These are phyloP conservation scores for Lathyrus oleraceus DNA, from an alignment of 306 rosid species.

Conservation along the genomic window DNA sequence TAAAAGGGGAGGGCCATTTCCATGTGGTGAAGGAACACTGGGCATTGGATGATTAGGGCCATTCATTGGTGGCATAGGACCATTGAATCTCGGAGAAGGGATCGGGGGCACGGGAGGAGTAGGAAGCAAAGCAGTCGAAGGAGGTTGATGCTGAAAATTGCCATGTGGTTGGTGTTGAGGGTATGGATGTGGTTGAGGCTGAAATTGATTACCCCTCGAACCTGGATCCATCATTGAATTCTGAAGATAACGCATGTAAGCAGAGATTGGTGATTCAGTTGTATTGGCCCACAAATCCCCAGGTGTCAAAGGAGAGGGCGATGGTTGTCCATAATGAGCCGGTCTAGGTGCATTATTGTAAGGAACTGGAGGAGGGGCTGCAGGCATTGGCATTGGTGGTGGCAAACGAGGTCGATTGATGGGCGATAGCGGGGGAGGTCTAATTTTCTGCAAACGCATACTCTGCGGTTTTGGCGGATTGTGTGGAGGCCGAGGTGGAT, in stretches of 20 bases:
- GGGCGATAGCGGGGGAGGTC: slow-evolving; percentile 89
- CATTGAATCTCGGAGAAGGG: slow-evolving; percentile 59
- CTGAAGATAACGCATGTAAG: slow-evolving; percentile 92
- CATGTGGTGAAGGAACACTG: slow-evolving; percentile 51
- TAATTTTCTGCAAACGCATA: slow-evolving; percentile 75
- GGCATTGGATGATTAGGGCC: slow-evolving; percentile 44
- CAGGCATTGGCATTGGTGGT: slow-evolving; percentile 46
- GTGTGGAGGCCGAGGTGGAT: slow-evolving; percentile 70
- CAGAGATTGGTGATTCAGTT: slow-evolving; percentile 86
- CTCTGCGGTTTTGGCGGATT: slow-evolving; percentile 84
- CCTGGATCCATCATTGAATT: slow-evolving; percentile 67
- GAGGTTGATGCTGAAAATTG: slow-evolving; percentile 41
- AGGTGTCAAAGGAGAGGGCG: slow-evolving; percentile 45
- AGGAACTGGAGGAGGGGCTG: slow-evolving; percentile 55
- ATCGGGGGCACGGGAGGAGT: slow-evolving; percentile 49
- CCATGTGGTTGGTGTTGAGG: slow-evolving; percentile 48
- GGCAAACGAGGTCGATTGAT: slow-evolving; percentile 61
- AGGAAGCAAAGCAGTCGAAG: slow-evolving; percentile 64
- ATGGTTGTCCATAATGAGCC: slow-evolving; percentile 63
- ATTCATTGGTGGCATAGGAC: slow-evolving; percentile 48
- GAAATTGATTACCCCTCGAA: slow-evolving; percentile 50
- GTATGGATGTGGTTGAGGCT: slow-evolving; percentile 10
- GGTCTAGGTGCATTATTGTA: slow-evolving; percentile 60
- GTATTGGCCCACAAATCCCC: slow-evolving; percentile 64
- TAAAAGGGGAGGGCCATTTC: slow-evolving; percentile 58